phyloP scores from a whole-genome alignment of 176 grass and related monocot genomes.

The Carex myosuroides region DNA sequence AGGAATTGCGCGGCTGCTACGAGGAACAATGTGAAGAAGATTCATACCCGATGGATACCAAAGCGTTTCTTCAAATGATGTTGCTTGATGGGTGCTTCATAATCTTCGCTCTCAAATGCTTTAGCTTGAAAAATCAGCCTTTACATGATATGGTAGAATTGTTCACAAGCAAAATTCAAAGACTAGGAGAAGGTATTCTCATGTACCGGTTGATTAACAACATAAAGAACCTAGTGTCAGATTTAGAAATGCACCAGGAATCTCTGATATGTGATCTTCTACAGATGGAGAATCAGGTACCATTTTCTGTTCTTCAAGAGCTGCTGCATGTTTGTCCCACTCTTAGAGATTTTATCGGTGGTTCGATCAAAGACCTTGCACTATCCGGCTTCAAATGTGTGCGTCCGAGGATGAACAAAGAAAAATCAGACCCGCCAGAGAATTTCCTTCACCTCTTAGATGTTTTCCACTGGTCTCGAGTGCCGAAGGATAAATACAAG shows the following conservation, averaged over 20 bases:
- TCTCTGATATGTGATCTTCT: slow-evolving; percentile 20
- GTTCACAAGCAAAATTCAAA: background rate
- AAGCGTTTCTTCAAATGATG: background rate
- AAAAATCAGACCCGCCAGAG: background rate
- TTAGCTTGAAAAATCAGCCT: background rate
- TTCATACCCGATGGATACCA: background rate
- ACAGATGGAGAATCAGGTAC: slow-evolving; percentile 18
- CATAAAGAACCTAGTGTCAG: background rate
- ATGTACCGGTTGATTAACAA: background rate
- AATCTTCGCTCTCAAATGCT: slow-evolving; percentile 12
- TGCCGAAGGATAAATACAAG: slow-evolving; percentile 18
- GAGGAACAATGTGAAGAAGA: background rate
- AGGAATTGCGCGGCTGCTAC: background rate
- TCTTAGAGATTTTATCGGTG: background rate
- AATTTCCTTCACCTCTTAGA: slow-evolving; percentile 17
- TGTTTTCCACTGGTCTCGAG: slow-evolving; percentile 24
- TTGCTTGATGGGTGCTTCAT: slow-evolving; percentile 16
- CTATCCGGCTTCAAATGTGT: slow-evolving; percentile 2
- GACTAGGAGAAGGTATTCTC: background rate
- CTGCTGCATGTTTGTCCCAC: background rate
- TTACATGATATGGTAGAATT: background rate
- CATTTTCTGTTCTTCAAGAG: background rate
- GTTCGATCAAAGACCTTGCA: slow-evolving; percentile 4
- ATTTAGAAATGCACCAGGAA: background rate
- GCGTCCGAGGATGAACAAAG: background rate